phyloP scores from a whole-genome alignment of 768 basidiomycete genomes.

The Wakefieldia striispora region DNA sequence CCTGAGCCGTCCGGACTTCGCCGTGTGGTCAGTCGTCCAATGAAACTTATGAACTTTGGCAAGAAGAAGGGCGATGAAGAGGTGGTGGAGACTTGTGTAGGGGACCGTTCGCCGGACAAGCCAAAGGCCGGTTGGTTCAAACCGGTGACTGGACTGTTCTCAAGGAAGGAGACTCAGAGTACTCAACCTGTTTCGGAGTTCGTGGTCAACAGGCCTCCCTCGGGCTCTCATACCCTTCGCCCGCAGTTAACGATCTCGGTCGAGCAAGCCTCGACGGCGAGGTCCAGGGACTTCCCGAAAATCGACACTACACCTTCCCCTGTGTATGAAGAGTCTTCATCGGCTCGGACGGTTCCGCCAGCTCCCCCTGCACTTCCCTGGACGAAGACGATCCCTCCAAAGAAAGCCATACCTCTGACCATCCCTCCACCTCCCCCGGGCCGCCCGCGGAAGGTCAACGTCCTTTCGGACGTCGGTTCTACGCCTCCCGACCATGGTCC shows the following conservation, averaged over 20 bases:
- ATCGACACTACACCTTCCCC: constrained; percentile 30
- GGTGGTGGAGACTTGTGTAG: constrained; percentile 10
- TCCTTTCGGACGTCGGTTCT: constrained; percentile 36
- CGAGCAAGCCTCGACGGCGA: constrained; percentile 35
- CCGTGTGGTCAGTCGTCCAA: constrained; percentile 30
- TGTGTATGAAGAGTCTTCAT: constrained; percentile 23
- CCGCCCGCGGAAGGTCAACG: constrained; percentile 32
- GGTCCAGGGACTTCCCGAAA: constrained; percentile 24
- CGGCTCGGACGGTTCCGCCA: constrained; percentile 32
- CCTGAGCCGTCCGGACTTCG: constrained; percentile 25
- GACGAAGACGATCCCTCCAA: constrained; percentile 24
- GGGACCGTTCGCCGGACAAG: constrained; percentile 26
- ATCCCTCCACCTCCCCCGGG: constrained; percentile 31
- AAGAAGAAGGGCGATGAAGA: constrained; percentile 38
- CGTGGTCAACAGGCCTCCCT: constrained; percentile 16
- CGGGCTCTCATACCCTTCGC: constrained; percentile 16
- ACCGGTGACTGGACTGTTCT: constrained; percentile 32
- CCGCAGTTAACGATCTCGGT: constrained; percentile 45
- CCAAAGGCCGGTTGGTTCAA: constrained; percentile 35
- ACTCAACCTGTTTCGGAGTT: constrained; percentile 15
- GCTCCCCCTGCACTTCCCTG: constrained; percentile 24
- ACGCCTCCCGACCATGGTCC: constrained; percentile 23
- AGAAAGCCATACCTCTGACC: constrained; percentile 35
- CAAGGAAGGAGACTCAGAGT: constrained; percentile 17
- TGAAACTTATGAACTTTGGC: constrained; percentile 46